Base-by-base conservation (phyloP, 2,329 filamentous ascomycete species). In the Sporothrix variecibatus region DNA sequence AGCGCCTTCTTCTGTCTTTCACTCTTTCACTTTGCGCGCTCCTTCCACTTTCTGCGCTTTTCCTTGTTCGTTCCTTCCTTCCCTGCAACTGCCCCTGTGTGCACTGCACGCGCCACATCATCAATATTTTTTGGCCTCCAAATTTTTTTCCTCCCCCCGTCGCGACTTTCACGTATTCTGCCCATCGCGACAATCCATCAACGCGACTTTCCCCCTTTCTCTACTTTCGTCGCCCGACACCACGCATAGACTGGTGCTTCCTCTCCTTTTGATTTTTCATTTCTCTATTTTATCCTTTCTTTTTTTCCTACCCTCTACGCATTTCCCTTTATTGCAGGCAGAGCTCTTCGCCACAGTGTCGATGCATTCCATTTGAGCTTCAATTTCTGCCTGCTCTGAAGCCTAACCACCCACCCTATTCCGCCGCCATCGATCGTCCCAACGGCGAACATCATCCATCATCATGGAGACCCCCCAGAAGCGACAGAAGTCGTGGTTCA, bases 401-500 rank as follows among this genome's bases (percentile, higher is more conserved):
- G 73, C 73, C 62, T 58, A 12, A 73, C 23, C 43, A 26, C 20
- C 34, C 34, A 8, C 11, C 64, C 60, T 72, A 67, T 53, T 20
- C 71, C 53, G 43, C 69, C 43, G 53, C 51, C 43, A 73, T 72
- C 58, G 23, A 51, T 46, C 34, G 23, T 46, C 31, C 17, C 62
- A 53, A 62, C 73, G 53, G 56, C 28, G 65, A 23, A 26, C 43
- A 23, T 23, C 65, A 28, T 17, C 38, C 62, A 69, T 64, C 51
- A 73, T 46, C 74, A 76, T 76, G 75, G 75, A 76, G 62, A 74
- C 75, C 8, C 72, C 75, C 17, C 74, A 76, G 58, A 76, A 73
- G 71, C 72, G 73, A 15, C 74, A 56, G 26, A 76, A 74, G 74
- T 76, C 76, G 2, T 76, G 76, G 76, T 73, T 76, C 53, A 76